These are phyloP conservation scores for Xylaria polymorpha DNA, from an alignment of 2,329 filamentous ascomycete genomes.

Conservation along the genomic window DNA sequence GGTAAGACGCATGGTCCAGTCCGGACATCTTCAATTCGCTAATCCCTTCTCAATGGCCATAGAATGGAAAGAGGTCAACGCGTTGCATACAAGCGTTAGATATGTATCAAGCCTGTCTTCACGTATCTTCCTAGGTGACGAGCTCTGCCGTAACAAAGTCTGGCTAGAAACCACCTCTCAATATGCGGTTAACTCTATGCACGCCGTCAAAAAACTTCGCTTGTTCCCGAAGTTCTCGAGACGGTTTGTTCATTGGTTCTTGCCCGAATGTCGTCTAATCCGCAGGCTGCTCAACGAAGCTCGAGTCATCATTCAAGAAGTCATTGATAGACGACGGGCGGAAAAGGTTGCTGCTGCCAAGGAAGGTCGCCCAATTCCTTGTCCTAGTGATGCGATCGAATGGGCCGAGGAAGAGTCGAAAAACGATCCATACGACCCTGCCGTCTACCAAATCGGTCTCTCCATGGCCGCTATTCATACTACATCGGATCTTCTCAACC, in stretches of 20 bases:
- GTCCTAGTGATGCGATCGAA: slow-evolving; percentile 52
- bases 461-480: slow-evolving; percentile 54
- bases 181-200: slow-evolving; percentile 53
- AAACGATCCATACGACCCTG: slow-evolving; percentile 48
- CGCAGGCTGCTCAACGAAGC: slow-evolving; percentile 47
- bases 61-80: slow-evolving; percentile 55
- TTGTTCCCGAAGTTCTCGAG: slow-evolving; percentile 53
- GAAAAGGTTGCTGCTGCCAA: slow-evolving; percentile 37
- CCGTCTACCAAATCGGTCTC: slow-evolving; percentile 47
- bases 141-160: slow-evolving; percentile 56
- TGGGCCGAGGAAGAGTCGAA: slow-evolving; percentile 53
- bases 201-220: slow-evolving; percentile 51
- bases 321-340: slow-evolving; percentile 41
- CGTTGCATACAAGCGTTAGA: slow-evolving; percentile 50
- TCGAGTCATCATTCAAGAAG: slow-evolving; percentile 42
- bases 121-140: slow-evolving; percentile 58
- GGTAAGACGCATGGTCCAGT: slow-evolving; percentile 27
- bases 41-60: neutral
- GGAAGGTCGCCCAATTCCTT: slow-evolving; percentile 36
- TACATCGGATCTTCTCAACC: slow-evolving; percentile 51
- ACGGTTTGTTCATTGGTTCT: slow-evolving; percentile 56
- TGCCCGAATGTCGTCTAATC: slow-evolving; percentile 53
- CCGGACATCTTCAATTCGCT: neutral
- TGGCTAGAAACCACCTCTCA: slow-evolving; percentile 57
- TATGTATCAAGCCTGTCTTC: slow-evolving; percentile 60